Percentiles rank a stretch among this genome's conserved stretches.
Evolutionary conservation across 192 early-diverging fungal species (phyloP).

Genomic region (Nowakowskiella sp.): DNA sequence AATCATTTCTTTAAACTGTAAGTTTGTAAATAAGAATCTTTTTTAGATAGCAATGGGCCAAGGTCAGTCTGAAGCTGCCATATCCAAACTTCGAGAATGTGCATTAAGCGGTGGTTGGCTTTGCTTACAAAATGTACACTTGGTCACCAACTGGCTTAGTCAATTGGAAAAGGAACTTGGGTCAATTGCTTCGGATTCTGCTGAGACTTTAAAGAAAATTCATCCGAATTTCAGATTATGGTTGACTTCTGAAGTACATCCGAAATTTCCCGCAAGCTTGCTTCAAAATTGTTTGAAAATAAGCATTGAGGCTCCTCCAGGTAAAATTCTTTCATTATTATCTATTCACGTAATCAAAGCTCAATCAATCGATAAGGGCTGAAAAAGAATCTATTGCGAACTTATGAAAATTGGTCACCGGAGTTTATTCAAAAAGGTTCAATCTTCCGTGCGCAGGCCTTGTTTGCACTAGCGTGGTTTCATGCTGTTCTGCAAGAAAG

Average conservation of each 20-base stretch:
- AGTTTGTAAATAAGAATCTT: slow-evolving; percentile 19
- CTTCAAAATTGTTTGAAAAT: slow-evolving; percentile 45
- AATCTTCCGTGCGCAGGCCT: slow-evolving; percentile 40
- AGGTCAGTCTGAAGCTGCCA: slow-evolving; percentile 46
- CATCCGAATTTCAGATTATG: slow-evolving; percentile 45
- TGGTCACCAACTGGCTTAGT: slow-evolving; percentile 46
- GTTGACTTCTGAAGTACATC: slow-evolving; percentile 47
- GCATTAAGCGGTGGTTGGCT: slow-evolving; percentile 39
- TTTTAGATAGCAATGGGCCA: slow-evolving; percentile 50
- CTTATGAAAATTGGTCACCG: slow-evolving; percentile 40
- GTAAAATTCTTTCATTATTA: slow-evolving; percentile 11
- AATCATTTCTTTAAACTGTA: slow-evolving; percentile 4
- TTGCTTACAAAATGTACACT: slow-evolving; percentile 50
- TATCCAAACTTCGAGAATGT: slow-evolving; percentile 22
- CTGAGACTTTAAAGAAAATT: slow-evolving; percentile 2
- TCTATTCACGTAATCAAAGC: slow-evolving; percentile 4
- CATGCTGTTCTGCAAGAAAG: slow-evolving; percentile 55
- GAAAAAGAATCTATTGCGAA: slow-evolving; percentile 49
- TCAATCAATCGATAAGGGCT: slow-evolving; percentile 35
- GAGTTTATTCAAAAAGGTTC: slow-evolving; percentile 34
- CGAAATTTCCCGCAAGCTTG: slow-evolving; percentile 40
- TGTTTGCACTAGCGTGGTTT: slow-evolving; percentile 54
- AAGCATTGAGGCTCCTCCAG: slow-evolving; percentile 50
- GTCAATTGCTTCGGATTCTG: background rate
- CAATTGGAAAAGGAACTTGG: slow-evolving; percentile 43